Conservation (phyloP, 352 stramenopile species). For the Globisporangium spiculum region DNA sequence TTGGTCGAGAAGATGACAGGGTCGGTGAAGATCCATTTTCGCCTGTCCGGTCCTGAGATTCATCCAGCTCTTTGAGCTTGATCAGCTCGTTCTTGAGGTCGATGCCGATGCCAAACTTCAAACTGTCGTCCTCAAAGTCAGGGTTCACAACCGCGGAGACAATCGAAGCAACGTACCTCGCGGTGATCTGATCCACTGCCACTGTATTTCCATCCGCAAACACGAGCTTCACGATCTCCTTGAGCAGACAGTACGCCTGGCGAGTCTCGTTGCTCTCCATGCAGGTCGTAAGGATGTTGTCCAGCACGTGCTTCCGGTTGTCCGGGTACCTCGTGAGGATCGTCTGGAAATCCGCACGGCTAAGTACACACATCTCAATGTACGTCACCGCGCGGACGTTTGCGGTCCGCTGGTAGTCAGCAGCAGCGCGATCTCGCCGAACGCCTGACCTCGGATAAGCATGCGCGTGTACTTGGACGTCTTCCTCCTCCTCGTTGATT, state of each 20-base stretch:
- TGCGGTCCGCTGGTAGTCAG: neutral
- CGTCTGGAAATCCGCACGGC: slow-evolving; percentile 3
- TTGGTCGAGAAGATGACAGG: neutral
- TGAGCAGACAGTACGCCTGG: slow-evolving; percentile 23
- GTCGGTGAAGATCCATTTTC: neutral
- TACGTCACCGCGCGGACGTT: neutral
- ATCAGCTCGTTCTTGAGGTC: slow-evolving; percentile 22
- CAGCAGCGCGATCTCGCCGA: neutral
- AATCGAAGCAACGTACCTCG: slow-evolving; percentile 17
- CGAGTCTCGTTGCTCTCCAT: slow-evolving; percentile 26
- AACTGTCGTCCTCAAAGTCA: slow-evolving; percentile 19
- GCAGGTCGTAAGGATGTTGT: slow-evolving; percentile 21
- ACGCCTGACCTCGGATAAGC: slow-evolving; percentile 8
- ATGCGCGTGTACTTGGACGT: neutral
- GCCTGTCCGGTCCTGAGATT: neutral
- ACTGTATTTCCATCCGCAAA: slow-evolving; percentile 4
- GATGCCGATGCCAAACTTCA: slow-evolving; percentile 24
- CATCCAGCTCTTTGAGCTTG: slow-evolving; percentile 13
- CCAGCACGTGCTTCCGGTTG: slow-evolving; percentile 25
- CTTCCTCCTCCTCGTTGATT: neutral
- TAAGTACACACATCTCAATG: neutral
- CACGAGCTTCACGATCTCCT: slow-evolving; percentile 16
- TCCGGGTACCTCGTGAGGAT: slow-evolving; percentile 29
- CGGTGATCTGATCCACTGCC: slow-evolving; percentile 12
- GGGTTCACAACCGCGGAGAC: slow-evolving; percentile 21